Conservation (phyloP, 768 basidiomycete genomes). For the Collybia mongolica region DNA sequence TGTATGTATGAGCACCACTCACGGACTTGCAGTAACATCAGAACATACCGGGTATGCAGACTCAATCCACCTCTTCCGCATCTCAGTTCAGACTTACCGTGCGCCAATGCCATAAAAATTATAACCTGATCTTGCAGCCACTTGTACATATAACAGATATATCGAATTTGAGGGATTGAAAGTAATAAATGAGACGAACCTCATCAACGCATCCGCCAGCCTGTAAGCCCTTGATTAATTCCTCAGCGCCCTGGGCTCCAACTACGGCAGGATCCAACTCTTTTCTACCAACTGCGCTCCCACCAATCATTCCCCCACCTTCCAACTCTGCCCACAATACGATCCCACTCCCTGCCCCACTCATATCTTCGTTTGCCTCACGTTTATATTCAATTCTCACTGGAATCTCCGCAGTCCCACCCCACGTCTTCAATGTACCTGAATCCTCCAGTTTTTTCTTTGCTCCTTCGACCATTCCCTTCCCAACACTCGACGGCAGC, state of each 20-base stretch:
- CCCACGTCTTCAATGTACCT: slow-evolving; percentile 1
- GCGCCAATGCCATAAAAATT: slow-evolving; percentile 71
- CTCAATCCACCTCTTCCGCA: slow-evolving; percentile 56
- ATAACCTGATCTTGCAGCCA: slow-evolving; percentile 74
- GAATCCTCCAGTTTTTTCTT: slow-evolving; percentile 34
- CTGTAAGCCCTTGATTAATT: slow-evolving; percentile 54
- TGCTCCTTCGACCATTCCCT: slow-evolving; percentile 58
- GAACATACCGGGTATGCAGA: slow-evolving; percentile 62
- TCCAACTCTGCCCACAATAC: slow-evolving; percentile 75
- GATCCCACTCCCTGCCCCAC: slow-evolving; percentile 71
- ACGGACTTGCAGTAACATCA: background rate
- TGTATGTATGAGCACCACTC: no score
- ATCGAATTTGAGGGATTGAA: background rate
- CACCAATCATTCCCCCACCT: slow-evolving; percentile 64
- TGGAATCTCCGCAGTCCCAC: slow-evolving; percentile 18
- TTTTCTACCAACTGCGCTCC: slow-evolving; percentile 63
- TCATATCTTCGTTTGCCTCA: slow-evolving; percentile 42
- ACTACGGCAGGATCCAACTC: slow-evolving; percentile 42
- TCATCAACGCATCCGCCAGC: slow-evolving; percentile 79
- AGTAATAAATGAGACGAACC: slow-evolving; percentile 26
- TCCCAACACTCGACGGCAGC: slow-evolving; percentile 55
- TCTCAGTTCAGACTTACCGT: slow-evolving; percentile 58
- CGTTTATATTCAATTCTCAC: slow-evolving; percentile 39
- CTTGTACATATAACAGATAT: slow-evolving; percentile 12
- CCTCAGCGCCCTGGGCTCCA: slow-evolving; percentile 60